Conservation (phyloP, 345 rosid genomes). For the Psidium guajava region DNA sequence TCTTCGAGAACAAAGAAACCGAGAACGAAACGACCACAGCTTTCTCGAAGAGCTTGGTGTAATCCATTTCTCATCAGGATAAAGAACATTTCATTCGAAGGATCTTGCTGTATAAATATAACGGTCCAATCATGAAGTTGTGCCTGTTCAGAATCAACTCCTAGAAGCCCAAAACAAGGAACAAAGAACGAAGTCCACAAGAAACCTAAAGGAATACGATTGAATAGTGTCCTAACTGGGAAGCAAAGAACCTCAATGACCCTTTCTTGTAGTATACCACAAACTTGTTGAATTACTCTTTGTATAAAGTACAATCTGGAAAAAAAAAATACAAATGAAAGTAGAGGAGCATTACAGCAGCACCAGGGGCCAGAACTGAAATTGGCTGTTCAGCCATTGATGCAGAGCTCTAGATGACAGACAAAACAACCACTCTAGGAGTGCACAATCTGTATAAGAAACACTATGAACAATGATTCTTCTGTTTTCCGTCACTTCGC, state of each 20-base stretch:
- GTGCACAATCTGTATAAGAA: background rate
- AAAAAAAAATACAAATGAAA: background rate
- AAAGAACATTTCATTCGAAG: background rate
- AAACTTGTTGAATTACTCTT: background rate
- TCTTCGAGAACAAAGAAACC: constrained; percentile 36
- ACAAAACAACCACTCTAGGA: background rate
- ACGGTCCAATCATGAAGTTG: background rate
- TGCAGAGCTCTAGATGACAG: background rate
- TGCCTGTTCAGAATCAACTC: background rate
- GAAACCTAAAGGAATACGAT: background rate
- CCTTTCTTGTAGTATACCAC: background rate
- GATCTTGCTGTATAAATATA: background rate
- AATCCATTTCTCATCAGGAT: background rate
- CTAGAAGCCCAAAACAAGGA: background rate
- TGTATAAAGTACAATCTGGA: background rate
- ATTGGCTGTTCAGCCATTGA: background rate
- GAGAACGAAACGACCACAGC: constrained; percentile 29
- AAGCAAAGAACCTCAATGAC: background rate
- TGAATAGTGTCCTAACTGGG: background rate
- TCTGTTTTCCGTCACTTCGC: background rate
- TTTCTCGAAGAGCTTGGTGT: constrained; percentile 31
- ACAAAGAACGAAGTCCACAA: background rate
- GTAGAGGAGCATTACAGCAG: background rate
- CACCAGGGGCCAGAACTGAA: background rate
- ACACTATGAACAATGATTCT: background rate